These are phyloP conservation scores for Sclerotinia spermophila DNA, from an alignment of 2,329 filamentous ascomycete species.

Conservation along the genomic window DNA sequence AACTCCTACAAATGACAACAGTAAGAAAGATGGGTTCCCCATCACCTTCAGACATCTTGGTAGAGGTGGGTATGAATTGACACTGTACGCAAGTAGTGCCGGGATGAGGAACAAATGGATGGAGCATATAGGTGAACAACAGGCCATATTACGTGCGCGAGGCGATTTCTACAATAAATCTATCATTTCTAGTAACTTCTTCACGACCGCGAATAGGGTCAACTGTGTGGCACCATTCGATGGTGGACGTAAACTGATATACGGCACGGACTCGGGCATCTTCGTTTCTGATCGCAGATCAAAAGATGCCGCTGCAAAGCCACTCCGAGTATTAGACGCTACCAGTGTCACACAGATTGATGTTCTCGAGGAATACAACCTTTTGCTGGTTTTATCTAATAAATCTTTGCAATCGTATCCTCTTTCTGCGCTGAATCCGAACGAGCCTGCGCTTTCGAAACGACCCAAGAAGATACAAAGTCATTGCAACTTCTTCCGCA, in stretches of 20 bases:
- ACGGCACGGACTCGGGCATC: conserved; percentile 90
- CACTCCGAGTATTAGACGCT: conserved; percentile 79
- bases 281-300: conserved; percentile 88
- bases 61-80: conserved; percentile 90
- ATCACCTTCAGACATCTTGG: conserved; percentile 96
- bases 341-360: conserved; percentile 91
- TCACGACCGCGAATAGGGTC: conserved; percentile 69
- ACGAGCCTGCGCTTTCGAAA: conserved; percentile 76
- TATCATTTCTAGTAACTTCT: conserved; percentile 57
- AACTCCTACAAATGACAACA: conserved; percentile 49
- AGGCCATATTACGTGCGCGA: conserved; percentile 79
- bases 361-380: conserved; percentile 89
- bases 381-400: conserved; percentile 87
- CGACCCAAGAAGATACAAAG: conserved; percentile 94
- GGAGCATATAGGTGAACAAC: conserved; percentile 88
- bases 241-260: conserved; percentile 89
- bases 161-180: conserved; percentile 86
- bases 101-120: conserved; percentile 94
- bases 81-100: conserved; percentile 80
- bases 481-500: conserved; percentile 98
- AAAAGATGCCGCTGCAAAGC: conserved; percentile 69
- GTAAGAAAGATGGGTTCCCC: conserved; percentile 77
- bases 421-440: conserved; percentile 78
- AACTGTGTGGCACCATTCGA: conserved; percentile 95
- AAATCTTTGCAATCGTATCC: conserved; percentile 90